phyloP scores from a whole-genome alignment of 176 grass and related monocot species.

The Raddia distichophylla region DNA sequence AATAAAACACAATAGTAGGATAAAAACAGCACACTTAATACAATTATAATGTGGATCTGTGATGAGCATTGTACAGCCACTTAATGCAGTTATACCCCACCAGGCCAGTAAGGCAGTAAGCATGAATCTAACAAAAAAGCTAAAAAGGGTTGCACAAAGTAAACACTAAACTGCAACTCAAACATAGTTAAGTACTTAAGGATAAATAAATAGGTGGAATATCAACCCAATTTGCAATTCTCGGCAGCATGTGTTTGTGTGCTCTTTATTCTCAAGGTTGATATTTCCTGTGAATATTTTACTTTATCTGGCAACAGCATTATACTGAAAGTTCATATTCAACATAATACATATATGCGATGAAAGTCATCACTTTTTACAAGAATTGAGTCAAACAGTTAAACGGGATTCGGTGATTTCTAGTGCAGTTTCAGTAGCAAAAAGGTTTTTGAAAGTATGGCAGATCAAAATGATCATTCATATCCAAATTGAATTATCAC shows the following conservation, averaged over 20 bases:
- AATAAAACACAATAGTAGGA: neutral
- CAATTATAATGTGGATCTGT: neutral
- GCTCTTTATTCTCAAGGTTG: neutral
- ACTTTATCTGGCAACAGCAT: neutral
- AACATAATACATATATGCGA: neutral
- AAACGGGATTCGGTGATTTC: neutral
- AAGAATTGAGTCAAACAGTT: neutral
- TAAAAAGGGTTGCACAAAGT: neutral
- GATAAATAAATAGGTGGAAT: neutral
- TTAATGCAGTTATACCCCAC: neutral
- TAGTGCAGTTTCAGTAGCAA: neutral
- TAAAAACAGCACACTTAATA: conserved; percentile 13
- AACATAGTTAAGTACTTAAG: conserved; percentile 17
- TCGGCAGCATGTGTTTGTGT: neutral
- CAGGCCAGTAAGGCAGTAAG: neutral
- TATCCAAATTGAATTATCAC: neutral
- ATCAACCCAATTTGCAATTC: neutral
- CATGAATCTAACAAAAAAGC: neutral
- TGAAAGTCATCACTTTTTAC: neutral
- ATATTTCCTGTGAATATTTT: neutral
- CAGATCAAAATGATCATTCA: neutral
- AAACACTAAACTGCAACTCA: neutral
- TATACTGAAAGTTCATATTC: neutral
- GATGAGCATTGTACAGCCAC: neutral
- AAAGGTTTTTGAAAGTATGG: conserved; percentile 4